Percentiles rank a stretch among this genome's conserved stretches.
These are phyloP conservation scores for Geotrichum restrictum DNA, from an alignment of 1,139 yeast genomes.

Conservation along the genomic window DNA sequence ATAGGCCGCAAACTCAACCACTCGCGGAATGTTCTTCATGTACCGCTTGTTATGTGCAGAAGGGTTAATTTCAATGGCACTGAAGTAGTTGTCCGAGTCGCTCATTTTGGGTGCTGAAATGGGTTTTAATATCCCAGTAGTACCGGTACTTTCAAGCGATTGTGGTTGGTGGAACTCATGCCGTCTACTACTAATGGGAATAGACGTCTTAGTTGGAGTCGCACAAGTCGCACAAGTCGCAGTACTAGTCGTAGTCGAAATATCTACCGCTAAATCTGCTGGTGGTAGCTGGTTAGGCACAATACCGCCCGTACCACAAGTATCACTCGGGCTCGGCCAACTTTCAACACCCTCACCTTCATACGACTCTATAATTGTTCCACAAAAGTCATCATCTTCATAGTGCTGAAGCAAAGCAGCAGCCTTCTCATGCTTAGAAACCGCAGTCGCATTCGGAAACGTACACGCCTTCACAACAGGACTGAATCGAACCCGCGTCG, in stretches of 20 bases:
- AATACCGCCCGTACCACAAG: too few relatives aligned
- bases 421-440: neutral
- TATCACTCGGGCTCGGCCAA: too few relatives aligned
- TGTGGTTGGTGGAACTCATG: neutral
- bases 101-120: constrained; percentile 6
- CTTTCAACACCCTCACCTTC: neutral
- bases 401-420: neutral
- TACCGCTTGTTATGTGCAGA: constrained; percentile 8
- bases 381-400: neutral
- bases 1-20: constrained; percentile 16
- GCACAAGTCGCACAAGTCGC: too few relatives aligned
- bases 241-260: too few relatives aligned
- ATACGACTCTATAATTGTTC: neutral
- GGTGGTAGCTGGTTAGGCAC: too few relatives aligned
- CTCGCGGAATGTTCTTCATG: constrained; percentile 13
- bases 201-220: too few relatives aligned
- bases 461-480: constrained; percentile 1
- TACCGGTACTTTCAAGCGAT: too few relatives aligned
- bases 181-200: too few relatives aligned
- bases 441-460: constrained; percentile 1
- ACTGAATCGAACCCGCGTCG: neutral
- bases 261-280: too few relatives aligned
- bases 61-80: constrained; percentile 1
- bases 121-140: constrained; percentile 14
- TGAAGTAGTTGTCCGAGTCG: neutral